Evolutionary conservation across 139 green algal genomes (phyloP).

Genomic region (Zygnema cylindricum): DNA sequence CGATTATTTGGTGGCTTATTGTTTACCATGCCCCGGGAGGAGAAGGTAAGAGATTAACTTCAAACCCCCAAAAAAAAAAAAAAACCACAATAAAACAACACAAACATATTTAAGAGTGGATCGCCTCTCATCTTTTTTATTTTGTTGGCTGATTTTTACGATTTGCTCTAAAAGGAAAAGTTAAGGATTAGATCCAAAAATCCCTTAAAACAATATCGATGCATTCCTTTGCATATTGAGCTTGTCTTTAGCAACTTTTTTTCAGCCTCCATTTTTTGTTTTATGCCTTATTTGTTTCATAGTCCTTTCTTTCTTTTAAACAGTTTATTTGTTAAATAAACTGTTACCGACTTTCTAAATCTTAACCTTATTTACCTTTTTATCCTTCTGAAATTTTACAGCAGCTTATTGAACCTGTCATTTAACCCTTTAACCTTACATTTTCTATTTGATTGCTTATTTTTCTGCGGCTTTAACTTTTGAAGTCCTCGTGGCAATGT

Average conservation of each 20-base stretch:
- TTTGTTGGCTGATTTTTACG: neutral
- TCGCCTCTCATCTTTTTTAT: neutral
- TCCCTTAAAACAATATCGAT: neutral
- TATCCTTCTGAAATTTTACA: too few relatives aligned
- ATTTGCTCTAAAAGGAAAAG: neutral
- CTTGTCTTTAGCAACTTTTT: too few relatives aligned
- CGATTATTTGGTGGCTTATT: conserved; percentile 77
- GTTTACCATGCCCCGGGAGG: conserved; percentile 70
- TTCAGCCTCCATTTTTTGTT: too few relatives aligned
- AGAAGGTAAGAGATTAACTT: conserved; percentile 56
- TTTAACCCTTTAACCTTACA: neutral
- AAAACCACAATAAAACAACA: neutral
- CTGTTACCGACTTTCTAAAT: too few relatives aligned
- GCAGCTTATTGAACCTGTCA: neutral
- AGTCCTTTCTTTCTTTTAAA: too few relatives aligned
- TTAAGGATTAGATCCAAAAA: neutral
- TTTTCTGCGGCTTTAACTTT: neutral
- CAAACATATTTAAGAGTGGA: neutral
- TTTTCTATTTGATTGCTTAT: neutral
- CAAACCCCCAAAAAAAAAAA: neutral
- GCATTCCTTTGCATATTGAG: neutral
- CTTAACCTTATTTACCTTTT: too few relatives aligned
- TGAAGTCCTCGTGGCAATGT: neutral
- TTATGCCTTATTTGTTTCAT: too few relatives aligned
- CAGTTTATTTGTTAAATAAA: too few relatives aligned